A percentile compares a stretch with the other conserved stretches of the same genome.
These are phyloP conservation scores for Rhodomyrtus tomentosa DNA, from an alignment of 345 rosid species.

Conservation along the genomic window DNA sequence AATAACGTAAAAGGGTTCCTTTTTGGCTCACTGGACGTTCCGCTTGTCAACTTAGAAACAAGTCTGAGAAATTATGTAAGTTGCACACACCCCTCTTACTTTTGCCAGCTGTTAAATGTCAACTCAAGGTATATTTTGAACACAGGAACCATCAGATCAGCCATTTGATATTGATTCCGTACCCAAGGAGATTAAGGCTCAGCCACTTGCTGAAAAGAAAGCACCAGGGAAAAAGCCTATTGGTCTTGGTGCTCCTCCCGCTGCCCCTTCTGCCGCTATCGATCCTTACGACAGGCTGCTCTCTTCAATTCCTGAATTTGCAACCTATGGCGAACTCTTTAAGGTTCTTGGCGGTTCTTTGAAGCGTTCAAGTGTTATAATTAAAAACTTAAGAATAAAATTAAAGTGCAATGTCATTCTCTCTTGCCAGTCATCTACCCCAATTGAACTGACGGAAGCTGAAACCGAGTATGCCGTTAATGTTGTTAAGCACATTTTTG, in stretches of 20 bases:
- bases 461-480: slow-evolving; percentile 96
- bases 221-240: slow-evolving; percentile 83
- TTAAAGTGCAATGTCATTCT: slow-evolving; percentile 1
- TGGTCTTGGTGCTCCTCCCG: slow-evolving; percentile 65
- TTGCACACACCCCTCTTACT: background rate
- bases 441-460: slow-evolving; percentile 95
- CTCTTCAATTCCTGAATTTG: slow-evolving; percentile 74
- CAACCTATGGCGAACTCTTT: slow-evolving; percentile 77
- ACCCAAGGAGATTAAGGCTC: slow-evolving; percentile 76
- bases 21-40: slow-evolving; percentile 75
- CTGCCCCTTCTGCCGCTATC: slow-evolving; percentile 54
- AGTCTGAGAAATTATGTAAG: slow-evolving; percentile 89
- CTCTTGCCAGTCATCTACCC: slow-evolving; percentile 63
- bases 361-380: background rate
- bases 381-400: background rate
- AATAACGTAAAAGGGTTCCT: slow-evolving; percentile 47
- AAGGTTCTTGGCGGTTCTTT: slow-evolving; percentile 37
- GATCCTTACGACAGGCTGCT: slow-evolving; percentile 79
- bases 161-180: slow-evolving; percentile 78
- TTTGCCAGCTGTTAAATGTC: background rate
- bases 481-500: slow-evolving; percentile 89
- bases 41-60: slow-evolving; percentile 78
- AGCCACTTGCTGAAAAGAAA: slow-evolving; percentile 88
- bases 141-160: slow-evolving; percentile 75
- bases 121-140: background rate